Conservation (phyloP, 139 green algal species). For the Penium margaritaceum region DNA sequence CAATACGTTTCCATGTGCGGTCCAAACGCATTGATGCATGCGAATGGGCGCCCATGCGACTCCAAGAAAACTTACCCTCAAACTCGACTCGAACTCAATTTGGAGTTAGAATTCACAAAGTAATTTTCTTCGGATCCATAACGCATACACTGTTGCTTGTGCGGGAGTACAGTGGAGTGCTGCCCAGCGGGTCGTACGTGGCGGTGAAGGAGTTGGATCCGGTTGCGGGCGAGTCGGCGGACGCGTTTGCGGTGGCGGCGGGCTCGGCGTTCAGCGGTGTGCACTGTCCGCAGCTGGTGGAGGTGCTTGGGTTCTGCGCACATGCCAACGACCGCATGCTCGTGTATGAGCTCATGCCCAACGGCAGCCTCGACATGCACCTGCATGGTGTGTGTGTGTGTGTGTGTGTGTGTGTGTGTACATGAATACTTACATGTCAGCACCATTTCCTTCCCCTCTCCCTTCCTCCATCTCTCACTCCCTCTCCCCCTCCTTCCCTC, state of each 20-base stretch:
- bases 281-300: not conserved
- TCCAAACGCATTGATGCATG: too few relatives aligned
- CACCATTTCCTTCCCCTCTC: not conserved
- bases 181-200: not conserved
- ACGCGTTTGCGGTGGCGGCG: not conserved
- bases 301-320: constrained; percentile 7
- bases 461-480: not conserved
- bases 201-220: not conserved
- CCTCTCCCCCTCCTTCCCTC: not conserved
- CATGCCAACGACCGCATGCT: not conserved
- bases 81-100: too few relatives aligned
- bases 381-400: not conserved
- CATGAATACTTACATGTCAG: not conserved
- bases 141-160: too few relatives aligned
- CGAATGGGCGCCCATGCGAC: too few relatives aligned
- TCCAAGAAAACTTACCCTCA: too few relatives aligned
- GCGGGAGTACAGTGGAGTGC: constrained; percentile 2
- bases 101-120: too few relatives aligned
- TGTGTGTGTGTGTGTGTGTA: not conserved
- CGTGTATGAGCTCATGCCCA: not conserved
- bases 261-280: not conserved
- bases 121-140: too few relatives aligned
- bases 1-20: too few relatives aligned
- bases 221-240: not conserved
- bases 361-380: constrained; percentile 10